These are phyloP conservation scores for Gamsiella multidivaricata DNA, from an alignment of 192 early-diverging fungal species.

Conservation along the genomic window DNA sequence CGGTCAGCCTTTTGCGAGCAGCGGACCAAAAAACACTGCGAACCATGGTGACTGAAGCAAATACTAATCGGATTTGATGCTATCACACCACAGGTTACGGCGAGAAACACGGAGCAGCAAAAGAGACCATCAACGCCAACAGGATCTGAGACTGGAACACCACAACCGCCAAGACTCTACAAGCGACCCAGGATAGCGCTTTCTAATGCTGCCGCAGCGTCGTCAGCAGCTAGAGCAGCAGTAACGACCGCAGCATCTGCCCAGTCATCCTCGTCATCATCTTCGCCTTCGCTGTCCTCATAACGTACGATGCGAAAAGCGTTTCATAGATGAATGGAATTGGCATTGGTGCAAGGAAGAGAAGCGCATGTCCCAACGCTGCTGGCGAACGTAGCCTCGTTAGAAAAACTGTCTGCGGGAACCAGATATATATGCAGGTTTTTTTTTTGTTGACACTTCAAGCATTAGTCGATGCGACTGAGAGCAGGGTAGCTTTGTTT, in stretches of 20 bases:
- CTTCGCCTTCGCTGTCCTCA: neutral
- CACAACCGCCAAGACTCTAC: slow-evolving; percentile 25
- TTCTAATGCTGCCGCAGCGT: slow-evolving; percentile 1
- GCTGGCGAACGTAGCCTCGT: too few species aligned
- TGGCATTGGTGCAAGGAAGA: too few species aligned
- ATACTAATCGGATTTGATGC: neutral
- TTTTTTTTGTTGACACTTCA: too few species aligned
- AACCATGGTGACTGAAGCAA: neutral
- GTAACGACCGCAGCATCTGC: neutral
- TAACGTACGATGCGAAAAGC: neutral
- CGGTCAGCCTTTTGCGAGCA: too few species aligned
- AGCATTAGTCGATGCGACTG: too few species aligned
- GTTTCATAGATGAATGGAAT: too few species aligned
- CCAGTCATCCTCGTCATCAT: neutral
- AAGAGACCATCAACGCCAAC: slow-evolving; percentile 15
- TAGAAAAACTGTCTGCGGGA: too few species aligned
- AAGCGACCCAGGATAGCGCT: slow-evolving; percentile 41
- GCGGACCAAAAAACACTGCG: too few species aligned
- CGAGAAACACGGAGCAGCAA: neutral
- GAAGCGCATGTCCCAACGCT: too few species aligned
- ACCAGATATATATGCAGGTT: too few species aligned
- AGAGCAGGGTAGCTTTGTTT: too few species aligned
- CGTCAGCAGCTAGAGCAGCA: too few species aligned
- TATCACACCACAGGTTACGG: slow-evolving; percentile 2
- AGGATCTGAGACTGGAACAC: neutral